Base-by-base conservation (phyloP, 805 yeast species). In the Dipodascopsis uninucleata region DNA sequence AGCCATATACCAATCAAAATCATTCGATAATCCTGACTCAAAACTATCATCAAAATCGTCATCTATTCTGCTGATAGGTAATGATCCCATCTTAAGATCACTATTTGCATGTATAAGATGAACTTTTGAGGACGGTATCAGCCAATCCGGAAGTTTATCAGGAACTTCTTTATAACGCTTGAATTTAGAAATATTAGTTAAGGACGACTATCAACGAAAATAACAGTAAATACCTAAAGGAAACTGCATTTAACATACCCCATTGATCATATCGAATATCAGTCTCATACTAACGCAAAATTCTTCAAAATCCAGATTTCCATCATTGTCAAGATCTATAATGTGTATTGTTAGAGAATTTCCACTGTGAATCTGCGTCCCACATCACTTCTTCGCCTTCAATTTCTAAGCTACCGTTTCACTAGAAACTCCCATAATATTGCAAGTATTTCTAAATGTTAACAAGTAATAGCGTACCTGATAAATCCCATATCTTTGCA, bases 221-320 rank as follows among this genome's bases (percentile, higher is more conserved):
- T 25, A 14, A n/a, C 31, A n/a, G 16, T 4, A 16, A 41, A 23
- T 21, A 18, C 14, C 9, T 17, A 14, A 28, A n/a, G 5, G n/a
- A 5, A 20, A 5, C 20, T 23, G 2, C 69, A 38, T 69, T 63
- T n/a, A n/a, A n/a, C n/a, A n/a, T 28, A 74, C 75, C 14, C 89
- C 86, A 64, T 93, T 89, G 43, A 93, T 90, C 62, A 83, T 65
- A 62, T 93, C 98, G 62, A 88, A 93, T 35, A 90, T 85, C 44
- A 93, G 74, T 56, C 97, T 76, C 99, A 93, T 93, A 41, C 97
- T 90, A 53, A 93, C 86, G 61, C 97, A 93, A 65, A 93, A 93
- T 68, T 93, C 99, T 67, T 93, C 99, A 64, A 93, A 93, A 66
- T 93, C 99, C 58, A 93, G 72, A 55, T 73, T 71, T 8, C 96